phyloP scores from a whole-genome alignment of 768 basidiomycete genomes.

The Pleurotus salmoneostramineus region DNA sequence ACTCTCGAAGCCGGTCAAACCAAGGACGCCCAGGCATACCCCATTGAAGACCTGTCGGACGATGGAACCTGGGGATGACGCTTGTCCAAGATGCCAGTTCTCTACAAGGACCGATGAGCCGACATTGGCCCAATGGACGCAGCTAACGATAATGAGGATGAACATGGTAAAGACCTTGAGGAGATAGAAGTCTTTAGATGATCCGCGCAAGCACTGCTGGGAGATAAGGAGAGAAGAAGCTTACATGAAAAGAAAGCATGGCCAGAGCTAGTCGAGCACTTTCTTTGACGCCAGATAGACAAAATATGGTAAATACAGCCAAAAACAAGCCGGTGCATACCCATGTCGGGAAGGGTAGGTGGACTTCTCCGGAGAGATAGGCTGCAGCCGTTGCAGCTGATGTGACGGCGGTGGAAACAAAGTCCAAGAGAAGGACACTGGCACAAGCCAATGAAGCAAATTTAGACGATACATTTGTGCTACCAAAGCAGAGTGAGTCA shows the following conservation, averaged over 20 bases:
- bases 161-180: conserved; percentile 54
- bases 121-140: conserved; percentile 44
- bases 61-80: conserved; percentile 25
- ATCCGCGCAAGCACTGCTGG: too few relatives aligned
- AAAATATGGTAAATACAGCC: conserved; percentile 46
- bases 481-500: too few relatives aligned
- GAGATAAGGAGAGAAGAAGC: conserved; percentile 13
- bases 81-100: conserved; percentile 49
- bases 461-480: conserved; percentile 63
- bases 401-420: conserved; percentile 62
- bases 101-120: conserved; percentile 44
- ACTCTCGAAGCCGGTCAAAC: conserved; percentile 73
- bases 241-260: conserved; percentile 58
- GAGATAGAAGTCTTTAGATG: too few relatives aligned
- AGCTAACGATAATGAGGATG: conserved; percentile 44
- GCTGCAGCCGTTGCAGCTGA: conserved; percentile 70
- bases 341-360: conserved; percentile 51
- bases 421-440: conserved; percentile 66
- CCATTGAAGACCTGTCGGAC: conserved; percentile 57
- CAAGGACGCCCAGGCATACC: conserved; percentile 67
- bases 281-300: conserved; percentile 57
- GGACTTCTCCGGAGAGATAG: conserved; percentile 63
- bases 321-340: conserved; percentile 53
- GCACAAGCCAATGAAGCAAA: conserved; percentile 61
- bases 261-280: conserved; percentile 57